phyloP scores from a whole-genome alignment of 1,139 yeast species.

The Kodamaea derodonti region DNA sequence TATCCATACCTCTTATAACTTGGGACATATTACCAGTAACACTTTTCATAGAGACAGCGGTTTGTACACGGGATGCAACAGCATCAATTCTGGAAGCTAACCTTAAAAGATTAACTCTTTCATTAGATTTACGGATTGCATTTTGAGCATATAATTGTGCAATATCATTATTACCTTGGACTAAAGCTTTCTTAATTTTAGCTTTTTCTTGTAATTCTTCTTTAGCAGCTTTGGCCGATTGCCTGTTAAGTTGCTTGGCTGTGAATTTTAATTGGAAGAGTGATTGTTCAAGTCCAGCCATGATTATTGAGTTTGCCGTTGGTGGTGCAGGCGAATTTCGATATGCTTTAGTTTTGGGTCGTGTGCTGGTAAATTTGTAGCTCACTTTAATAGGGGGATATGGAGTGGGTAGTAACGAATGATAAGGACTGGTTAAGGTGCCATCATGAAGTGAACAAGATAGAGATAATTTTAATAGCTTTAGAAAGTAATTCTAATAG shows the following conservation, averaged over 20 bases:
- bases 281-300: slow-evolving; percentile 50
- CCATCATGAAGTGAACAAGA: no score
- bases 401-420: no score
- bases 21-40: slow-evolving; percentile 93
- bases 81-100: slow-evolving; percentile 91
- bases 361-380: no score
- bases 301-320: slow-evolving; percentile 9
- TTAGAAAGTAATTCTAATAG: no score
- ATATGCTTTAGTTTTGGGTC: no score
- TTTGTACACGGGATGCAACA: slow-evolving; percentile 92
- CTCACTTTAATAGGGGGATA: no score
- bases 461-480: no score
- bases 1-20: slow-evolving; percentile 94
- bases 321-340: no score
- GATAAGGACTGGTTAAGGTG: no score
- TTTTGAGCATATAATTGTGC: slow-evolving; percentile 94
- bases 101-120: slow-evolving; percentile 74
- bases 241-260: slow-evolving; percentile 87
- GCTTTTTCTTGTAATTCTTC: slow-evolving; percentile 86
- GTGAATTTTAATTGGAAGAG: slow-evolving; percentile 66
- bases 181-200: slow-evolving; percentile 84
- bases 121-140: slow-evolving; percentile 89
- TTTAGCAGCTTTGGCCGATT: slow-evolving; percentile 85
- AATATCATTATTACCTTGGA: slow-evolving; percentile 85
- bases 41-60: slow-evolving; percentile 94